Evolutionary conservation across 257 asterid genomes (phyloP).

Genomic region (Euphrasia confusa): DNA sequence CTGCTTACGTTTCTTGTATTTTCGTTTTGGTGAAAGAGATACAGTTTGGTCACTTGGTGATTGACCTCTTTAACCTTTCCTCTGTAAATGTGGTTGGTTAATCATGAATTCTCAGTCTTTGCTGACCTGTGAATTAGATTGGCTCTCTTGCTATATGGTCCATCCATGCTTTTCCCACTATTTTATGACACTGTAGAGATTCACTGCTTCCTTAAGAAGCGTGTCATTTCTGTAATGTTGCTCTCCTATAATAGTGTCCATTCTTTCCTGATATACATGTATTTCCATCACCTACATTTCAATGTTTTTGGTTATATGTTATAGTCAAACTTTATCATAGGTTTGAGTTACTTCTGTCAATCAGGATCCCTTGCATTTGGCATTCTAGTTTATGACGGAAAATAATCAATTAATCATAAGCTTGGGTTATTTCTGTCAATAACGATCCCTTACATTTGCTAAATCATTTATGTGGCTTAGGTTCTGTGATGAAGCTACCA

Average conservation of each 20-base stretch:
- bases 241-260: background rate
- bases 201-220: background rate
- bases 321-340: no score
- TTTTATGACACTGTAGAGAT: background rate
- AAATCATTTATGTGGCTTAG: conserved; percentile 32
- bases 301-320: no score
- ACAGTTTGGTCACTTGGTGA: no score
- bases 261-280: background rate
- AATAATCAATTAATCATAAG: background rate
- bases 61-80: no score
- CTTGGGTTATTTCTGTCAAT: background rate
- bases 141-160: conserved; percentile 19
- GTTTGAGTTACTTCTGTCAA: no score
- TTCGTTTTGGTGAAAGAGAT: no score
- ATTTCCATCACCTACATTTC: background rate
- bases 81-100: no score
- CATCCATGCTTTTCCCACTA: conserved; percentile 16
- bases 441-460: conserved; percentile 3
- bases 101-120: conserved; percentile 6
- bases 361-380: background rate
- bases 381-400: background rate
- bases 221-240: background rate
- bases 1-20: conserved; percentile 6
- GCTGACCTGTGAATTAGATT: conserved; percentile 9
- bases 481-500: conserved; percentile 99